Evolutionary conservation across 176 grass and related monocot species (phyloP).

Genomic region (Tuctoria greenei): DNA sequence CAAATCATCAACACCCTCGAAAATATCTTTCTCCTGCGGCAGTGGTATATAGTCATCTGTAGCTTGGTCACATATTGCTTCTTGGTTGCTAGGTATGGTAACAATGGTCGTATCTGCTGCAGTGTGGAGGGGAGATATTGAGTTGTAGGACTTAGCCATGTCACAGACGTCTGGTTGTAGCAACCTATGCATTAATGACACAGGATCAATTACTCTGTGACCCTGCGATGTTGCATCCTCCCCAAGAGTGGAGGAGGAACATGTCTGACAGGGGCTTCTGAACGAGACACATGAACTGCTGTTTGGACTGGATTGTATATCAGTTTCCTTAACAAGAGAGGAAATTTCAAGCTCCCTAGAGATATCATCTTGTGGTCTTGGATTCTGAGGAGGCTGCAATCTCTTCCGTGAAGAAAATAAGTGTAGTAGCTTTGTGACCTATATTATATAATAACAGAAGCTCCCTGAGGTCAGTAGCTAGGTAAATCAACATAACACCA

Average conservation of each 20-base stretch:
- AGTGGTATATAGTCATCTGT: conserved; percentile 56
- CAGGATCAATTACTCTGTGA: conserved; percentile 20
- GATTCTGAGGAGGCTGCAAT: conserved; percentile 26
- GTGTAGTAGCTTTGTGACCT: conserved; percentile 58
- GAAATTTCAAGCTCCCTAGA: conserved; percentile 33
- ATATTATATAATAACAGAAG: conserved; percentile 40
- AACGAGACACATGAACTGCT: conserved; percentile 46
- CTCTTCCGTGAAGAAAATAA: conserved; percentile 58
- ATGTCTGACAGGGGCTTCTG: conserved; percentile 44
- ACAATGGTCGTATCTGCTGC: conserved; percentile 17
- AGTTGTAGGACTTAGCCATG: conserved; percentile 32
- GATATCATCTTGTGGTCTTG: conserved; percentile 27
- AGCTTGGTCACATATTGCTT: conserved; percentile 33
- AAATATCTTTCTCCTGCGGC: conserved; percentile 24
- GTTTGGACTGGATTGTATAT: conserved; percentile 42
- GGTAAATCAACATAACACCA: conserved; percentile 24
- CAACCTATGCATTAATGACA: not conserved
- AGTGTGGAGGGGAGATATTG: conserved; percentile 32
- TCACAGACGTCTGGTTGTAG: conserved; percentile 32
- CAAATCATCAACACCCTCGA: conserved; percentile 44
- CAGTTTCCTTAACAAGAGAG: conserved; percentile 44
- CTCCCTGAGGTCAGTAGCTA: conserved; percentile 24
- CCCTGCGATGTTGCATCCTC: conserved; percentile 5
- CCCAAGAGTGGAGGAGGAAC: conserved; percentile 45
- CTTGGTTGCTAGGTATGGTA: conserved; percentile 25